Evolutionary conservation across 1,284 basidiomycete species (phyloP).

Genomic region (Hemileia vastatrix): DNA sequence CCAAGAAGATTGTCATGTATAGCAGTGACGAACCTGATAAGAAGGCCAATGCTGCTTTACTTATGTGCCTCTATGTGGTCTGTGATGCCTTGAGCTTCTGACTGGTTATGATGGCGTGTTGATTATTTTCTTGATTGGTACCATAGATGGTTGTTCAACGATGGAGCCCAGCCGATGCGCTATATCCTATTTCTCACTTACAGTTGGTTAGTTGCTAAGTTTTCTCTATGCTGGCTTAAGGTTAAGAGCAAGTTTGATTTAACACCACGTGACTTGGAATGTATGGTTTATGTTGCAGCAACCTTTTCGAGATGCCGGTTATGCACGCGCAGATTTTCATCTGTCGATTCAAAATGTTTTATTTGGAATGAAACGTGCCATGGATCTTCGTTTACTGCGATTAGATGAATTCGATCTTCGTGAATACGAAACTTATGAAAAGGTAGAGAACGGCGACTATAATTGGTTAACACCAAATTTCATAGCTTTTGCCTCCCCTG

Average conservation of each 20-base stretch:
- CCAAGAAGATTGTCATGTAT: slow-evolving; percentile 74
- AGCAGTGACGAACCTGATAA: slow-evolving; percentile 69
- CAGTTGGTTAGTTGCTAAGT: slow-evolving; percentile 28
- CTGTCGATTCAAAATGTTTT: slow-evolving; percentile 55
- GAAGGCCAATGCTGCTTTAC: slow-evolving; percentile 86
- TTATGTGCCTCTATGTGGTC: slow-evolving; percentile 83
- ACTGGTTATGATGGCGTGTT: not conserved
- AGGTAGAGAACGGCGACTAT: slow-evolving; percentile 88
- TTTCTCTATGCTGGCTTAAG: not conserved
- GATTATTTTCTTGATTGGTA: slow-evolving; percentile 22
- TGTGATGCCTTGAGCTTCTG: slow-evolving; percentile 41
- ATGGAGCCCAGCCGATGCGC: slow-evolving; percentile 86
- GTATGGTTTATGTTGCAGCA: slow-evolving; percentile 45
- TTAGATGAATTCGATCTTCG: slow-evolving; percentile 74
- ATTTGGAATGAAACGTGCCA: slow-evolving; percentile 50
- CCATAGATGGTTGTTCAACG: slow-evolving; percentile 82
- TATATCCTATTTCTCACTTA: slow-evolving; percentile 72
- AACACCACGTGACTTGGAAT: slow-evolving; percentile 47
- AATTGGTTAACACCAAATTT: slow-evolving; percentile 89
- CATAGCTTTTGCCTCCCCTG: slow-evolving; percentile 91
- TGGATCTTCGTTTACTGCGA: slow-evolving; percentile 76
- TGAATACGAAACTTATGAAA: slow-evolving; percentile 88
- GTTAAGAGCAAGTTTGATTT: not conserved
- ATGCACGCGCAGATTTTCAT: slow-evolving; percentile 83
- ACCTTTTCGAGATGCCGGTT: slow-evolving; percentile 90